A percentile compares a stretch with the other conserved stretches of the same genome.
Conservation (phyloP, 306 rosid species). For the Geum urbanum region DNA sequence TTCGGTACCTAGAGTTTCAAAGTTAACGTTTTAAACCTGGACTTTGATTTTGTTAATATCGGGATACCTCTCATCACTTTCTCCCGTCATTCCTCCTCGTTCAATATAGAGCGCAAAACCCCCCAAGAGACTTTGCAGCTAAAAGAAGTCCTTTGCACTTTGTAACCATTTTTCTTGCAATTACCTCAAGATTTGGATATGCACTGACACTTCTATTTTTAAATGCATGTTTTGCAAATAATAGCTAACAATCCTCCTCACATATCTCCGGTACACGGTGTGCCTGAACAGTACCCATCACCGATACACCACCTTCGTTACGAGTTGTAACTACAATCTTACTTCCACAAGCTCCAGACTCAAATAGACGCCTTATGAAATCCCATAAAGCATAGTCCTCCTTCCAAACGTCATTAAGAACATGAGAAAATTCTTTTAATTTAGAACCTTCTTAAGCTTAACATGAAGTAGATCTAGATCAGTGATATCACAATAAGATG, state of each 20-base stretch:
- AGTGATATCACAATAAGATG: neutral
- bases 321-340: too few relatives aligned
- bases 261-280: too few relatives aligned
- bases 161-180: constrained; percentile 7
- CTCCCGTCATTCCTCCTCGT: neutral
- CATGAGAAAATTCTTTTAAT: neutral
- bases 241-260: too few relatives aligned
- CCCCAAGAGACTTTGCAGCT: neutral
- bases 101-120: neutral
- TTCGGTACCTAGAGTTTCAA: too few relatives aligned
- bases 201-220: neutral
- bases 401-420: constrained; percentile 10
- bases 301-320: too few relatives aligned
- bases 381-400: constrained; percentile 7
- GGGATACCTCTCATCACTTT: too few relatives aligned
- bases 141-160: constrained; percentile 14
- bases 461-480: neutral
- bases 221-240: constrained; percentile 14
- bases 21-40: too few relatives aligned
- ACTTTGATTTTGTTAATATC: too few relatives aligned
- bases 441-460: neutral
- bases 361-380: neutral
- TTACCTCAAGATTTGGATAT: neutral
- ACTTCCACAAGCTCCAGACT: too few relatives aligned
- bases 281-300: too few relatives aligned